phyloP scores from a whole-genome alignment of 441 rosid genomes.

The Syzygium malaccense region DNA sequence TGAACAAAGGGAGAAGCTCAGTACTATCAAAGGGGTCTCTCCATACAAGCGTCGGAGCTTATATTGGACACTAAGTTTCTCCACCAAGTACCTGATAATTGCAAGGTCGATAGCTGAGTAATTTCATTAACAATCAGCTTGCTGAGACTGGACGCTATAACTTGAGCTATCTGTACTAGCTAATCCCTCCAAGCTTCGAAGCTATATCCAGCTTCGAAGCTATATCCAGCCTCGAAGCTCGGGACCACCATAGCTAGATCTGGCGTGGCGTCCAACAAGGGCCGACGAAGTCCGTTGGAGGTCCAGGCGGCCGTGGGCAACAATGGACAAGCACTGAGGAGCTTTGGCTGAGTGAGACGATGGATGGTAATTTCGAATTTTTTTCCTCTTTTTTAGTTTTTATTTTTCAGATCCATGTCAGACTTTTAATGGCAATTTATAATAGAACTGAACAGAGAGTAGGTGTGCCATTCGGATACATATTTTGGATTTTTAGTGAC shows the following conservation, averaged over 20 bases:
- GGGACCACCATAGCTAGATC: not conserved
- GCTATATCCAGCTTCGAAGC: not conserved
- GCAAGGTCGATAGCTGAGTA: not conserved
- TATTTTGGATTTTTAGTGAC: not conserved
- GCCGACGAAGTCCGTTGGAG: not conserved
- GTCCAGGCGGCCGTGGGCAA: not conserved
- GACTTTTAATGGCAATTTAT: too few species aligned
- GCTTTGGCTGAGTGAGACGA: not conserved
- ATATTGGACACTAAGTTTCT: not conserved
- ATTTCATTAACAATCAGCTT: not conserved
- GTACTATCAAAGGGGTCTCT: not conserved
- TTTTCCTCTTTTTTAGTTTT: not conserved
- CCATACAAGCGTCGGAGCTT: not conserved
- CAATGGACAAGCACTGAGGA: not conserved
- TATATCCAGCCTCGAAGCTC: not conserved
- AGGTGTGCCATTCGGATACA: not conserved
- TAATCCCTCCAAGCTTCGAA: not conserved
- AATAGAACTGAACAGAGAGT: not conserved
- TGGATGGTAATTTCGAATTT: not conserved
- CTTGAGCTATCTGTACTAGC: not conserved
- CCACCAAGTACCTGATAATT: not conserved
- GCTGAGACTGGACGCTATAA: not conserved
- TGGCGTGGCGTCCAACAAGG: not conserved
- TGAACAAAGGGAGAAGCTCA: not conserved
- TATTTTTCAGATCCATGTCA: not conserved